A percentile compares a stretch with the other conserved stretches of the same genome.
Conservation (phyloP, 768 basidiomycete species). For the Calvatia gigantea region DNA sequence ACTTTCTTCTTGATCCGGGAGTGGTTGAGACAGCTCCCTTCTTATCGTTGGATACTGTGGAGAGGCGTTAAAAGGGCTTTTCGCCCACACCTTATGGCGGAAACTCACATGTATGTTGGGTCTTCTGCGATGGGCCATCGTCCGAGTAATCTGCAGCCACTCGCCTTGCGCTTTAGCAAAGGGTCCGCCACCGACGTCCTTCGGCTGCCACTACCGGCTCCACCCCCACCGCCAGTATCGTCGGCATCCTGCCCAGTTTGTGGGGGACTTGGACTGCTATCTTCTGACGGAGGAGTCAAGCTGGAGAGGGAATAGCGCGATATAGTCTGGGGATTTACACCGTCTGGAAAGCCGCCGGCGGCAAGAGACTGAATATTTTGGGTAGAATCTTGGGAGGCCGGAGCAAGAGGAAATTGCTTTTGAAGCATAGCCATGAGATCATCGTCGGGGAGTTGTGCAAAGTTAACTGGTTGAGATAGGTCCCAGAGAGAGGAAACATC, state of each 20-base stretch:
- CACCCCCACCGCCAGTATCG: conserved; percentile 31
- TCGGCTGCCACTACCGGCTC: neutral
- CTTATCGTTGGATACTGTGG: conserved; percentile 23
- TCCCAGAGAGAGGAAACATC: conserved; percentile 63
- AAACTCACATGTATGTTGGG: conserved; percentile 56
- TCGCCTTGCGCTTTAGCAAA: conserved; percentile 75
- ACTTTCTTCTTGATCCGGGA: conserved; percentile 31
- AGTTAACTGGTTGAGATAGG: conserved; percentile 51
- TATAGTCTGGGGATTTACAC: conserved; percentile 60
- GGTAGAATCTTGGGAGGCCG: conserved; percentile 13
- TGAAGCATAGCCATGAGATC: conserved; percentile 76
- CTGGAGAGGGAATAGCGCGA: conserved; percentile 46
- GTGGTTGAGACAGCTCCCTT: conserved; percentile 19
- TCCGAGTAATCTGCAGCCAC: conserved; percentile 54
- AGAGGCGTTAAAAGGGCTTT: neutral
- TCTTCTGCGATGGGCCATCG: conserved; percentile 63
- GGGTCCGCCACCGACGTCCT: conserved; percentile 22
- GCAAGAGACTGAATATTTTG: conserved; percentile 12
- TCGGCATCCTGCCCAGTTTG: conserved; percentile 33
- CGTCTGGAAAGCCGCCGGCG: conserved; percentile 30
- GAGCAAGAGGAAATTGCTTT: conserved; percentile 58
- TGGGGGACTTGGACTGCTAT: conserved; percentile 77
- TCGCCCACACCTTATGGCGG: neutral
- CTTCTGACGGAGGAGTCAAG: conserved; percentile 64
- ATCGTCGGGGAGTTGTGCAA: conserved; percentile 67